Percentiles rank a stretch among this genome's conserved stretches.
phyloP scores from a whole-genome alignment of 768 basidiomycete genomes.

The Lactarius akahatsu region DNA sequence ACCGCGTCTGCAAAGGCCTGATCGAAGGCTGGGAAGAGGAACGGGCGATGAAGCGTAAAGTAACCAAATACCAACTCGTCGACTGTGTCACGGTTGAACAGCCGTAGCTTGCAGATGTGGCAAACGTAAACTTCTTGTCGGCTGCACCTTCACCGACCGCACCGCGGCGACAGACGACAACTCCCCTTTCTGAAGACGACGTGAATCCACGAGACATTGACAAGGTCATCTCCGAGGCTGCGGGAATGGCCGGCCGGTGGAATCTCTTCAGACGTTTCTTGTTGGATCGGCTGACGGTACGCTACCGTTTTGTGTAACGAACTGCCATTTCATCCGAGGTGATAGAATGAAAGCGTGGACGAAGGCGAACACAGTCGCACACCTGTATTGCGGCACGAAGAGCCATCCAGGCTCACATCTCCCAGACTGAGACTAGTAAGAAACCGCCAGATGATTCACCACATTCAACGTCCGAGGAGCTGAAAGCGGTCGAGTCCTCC shows the following conservation, averaged over 20 bases:
- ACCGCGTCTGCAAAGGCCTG: constrained; percentile 73
- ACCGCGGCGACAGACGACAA: constrained; percentile 14
- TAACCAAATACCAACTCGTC: constrained; percentile 31
- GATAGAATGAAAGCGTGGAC: constrained; percentile 18
- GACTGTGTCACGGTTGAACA: constrained; percentile 12
- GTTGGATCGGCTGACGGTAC: constrained; percentile 65
- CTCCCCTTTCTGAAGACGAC: constrained; percentile 47
- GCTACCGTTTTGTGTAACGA: constrained; percentile 23
- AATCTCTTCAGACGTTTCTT: constrained; percentile 87
- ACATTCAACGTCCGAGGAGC: constrained; percentile 19
- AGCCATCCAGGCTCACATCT: constrained; percentile 1
- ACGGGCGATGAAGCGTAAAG: constrained; percentile 77
- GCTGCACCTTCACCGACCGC: constrained; percentile 20
- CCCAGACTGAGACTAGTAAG: constrained; percentile 5
- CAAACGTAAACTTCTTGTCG: constrained; percentile 33
- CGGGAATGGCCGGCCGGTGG: constrained; percentile 92
- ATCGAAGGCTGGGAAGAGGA: constrained; percentile 92
- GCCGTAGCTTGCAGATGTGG: constrained; percentile 39
- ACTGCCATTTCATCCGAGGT: neutral
- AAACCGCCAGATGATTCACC: constrained; percentile 2
- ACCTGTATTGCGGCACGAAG: constrained; percentile 3
- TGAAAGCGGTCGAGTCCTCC: constrained; percentile 46
- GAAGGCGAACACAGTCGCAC: neutral
- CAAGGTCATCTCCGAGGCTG: constrained; percentile 80
- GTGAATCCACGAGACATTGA: constrained; percentile 91